Percentiles rank a stretch among this genome's conserved stretches.
Evolutionary conservation across 192 early-diverging fungal species (phyloP).

Genomic region (Backusella macrospora): DNA sequence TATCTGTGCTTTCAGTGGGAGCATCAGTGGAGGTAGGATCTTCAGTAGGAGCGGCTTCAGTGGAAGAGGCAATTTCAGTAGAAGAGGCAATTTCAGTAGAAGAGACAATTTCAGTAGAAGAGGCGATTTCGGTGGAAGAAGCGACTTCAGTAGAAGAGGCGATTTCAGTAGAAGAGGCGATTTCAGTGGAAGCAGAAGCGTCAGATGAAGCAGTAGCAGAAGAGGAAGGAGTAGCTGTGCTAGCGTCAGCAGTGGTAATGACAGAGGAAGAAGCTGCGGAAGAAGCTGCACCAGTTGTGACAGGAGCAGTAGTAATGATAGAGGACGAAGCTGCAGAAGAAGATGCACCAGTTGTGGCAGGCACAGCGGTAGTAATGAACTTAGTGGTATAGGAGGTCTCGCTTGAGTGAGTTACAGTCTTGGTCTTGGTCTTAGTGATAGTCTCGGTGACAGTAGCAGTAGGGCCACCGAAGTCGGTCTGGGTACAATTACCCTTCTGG

Average conservation of each 20-base stretch:
- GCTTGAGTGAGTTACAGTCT: too few species aligned
- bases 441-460: background rate
- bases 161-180: background rate
- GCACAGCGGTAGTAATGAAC: background rate
- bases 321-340: background rate
- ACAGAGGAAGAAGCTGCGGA: background rate
- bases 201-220: background rate
- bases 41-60: background rate
- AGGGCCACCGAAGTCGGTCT: background rate
- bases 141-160: background rate
- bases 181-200: background rate
- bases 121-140: background rate
- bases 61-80: background rate
- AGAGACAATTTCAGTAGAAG: background rate
- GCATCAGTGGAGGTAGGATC: background rate
- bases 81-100: background rate
- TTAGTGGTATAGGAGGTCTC: background rate
- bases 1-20: background rate
- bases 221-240: background rate
- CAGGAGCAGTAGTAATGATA: background rate
- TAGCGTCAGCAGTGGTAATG: background rate
- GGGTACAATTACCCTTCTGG: background rate
- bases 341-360: background rate
- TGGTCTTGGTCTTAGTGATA: too few species aligned
- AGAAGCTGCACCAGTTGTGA: background rate